Evolutionary conservation across 1,284 basidiomycete genomes (phyloP).

Genomic region (Sanghuangporus sanghuang): DNA sequence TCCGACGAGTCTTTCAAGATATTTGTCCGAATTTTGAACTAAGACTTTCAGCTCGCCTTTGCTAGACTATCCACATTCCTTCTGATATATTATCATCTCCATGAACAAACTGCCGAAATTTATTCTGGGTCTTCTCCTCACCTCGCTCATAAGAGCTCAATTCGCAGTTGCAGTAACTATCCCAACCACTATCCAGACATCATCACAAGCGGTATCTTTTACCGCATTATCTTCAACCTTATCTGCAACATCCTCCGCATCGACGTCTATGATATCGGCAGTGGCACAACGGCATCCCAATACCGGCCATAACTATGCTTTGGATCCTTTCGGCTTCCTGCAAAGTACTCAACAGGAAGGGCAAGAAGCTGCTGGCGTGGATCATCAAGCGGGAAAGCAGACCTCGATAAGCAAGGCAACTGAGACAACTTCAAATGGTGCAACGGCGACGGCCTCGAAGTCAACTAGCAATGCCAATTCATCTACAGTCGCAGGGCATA

Average conservation of each 20-base stretch:
- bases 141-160: background rate
- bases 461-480: background rate
- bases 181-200: background rate
- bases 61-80: background rate
- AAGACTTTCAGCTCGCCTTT: background rate
- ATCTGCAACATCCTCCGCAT: background rate
- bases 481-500: background rate
- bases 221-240: background rate
- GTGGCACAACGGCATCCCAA: background rate
- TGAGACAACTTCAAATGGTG: background rate
- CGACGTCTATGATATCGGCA: background rate
- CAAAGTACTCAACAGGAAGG: background rate
- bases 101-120: background rate
- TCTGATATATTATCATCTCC: background rate
- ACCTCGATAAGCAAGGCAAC: background rate
- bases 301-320: background rate
- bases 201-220: background rate
- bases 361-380: background rate
- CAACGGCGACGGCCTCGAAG: background rate
- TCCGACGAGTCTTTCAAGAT: background rate
- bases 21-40: too few relatives aligned
- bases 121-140: background rate
- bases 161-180: background rate
- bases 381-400: background rate
- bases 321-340: conserved; percentile 15